These are phyloP conservation scores for Thielaviopsis populi DNA, from an alignment of 2,329 filamentous ascomycete genomes.

Conservation along the genomic window DNA sequence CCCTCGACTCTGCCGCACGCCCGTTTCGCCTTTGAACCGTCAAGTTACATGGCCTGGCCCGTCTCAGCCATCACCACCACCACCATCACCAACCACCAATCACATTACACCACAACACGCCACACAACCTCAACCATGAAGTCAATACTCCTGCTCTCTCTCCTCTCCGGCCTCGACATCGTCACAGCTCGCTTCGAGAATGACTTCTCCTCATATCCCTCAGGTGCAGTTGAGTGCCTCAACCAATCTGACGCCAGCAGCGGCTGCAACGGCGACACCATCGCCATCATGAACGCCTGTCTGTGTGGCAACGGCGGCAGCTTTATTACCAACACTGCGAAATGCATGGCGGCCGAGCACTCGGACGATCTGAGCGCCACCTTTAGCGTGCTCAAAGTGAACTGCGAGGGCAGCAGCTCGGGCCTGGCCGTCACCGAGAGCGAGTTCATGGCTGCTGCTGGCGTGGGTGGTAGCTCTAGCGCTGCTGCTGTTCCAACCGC, in stretches of 20 bases:
- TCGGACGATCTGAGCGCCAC: conserved; percentile 28
- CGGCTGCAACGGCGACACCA: conserved; percentile 28
- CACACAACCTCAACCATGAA: conserved; percentile 5
- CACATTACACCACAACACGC: background rate
- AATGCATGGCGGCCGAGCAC: conserved; percentile 28
- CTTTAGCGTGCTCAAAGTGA: conserved; percentile 30
- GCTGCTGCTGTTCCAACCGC: conserved; percentile 14
- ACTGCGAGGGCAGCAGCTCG: conserved; percentile 32
- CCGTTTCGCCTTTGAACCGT: background rate
- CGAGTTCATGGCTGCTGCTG: conserved; percentile 26
- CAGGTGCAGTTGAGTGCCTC: conserved; percentile 28
- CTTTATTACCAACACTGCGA: conserved; percentile 34
- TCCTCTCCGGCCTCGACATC: conserved; percentile 22
- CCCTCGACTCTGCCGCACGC: background rate
- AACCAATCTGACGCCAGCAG: conserved; percentile 27
- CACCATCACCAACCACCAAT: background rate
- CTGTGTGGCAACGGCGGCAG: conserved; percentile 35
- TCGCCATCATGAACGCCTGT: conserved; percentile 32
- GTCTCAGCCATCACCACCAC: background rate
- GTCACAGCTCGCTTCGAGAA: conserved; percentile 21
- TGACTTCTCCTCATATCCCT: conserved; percentile 26
- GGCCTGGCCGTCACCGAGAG: conserved; percentile 29
- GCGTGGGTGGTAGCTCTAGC: conserved; percentile 13
- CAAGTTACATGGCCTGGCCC: background rate
- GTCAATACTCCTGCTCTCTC: conserved; percentile 20